Percentiles rank a stretch among this genome's conserved stretches.
Evolutionary conservation across 2,329 filamentous ascomycete species (phyloP).

Genomic region (Dothideomycetidae sp.): DNA sequence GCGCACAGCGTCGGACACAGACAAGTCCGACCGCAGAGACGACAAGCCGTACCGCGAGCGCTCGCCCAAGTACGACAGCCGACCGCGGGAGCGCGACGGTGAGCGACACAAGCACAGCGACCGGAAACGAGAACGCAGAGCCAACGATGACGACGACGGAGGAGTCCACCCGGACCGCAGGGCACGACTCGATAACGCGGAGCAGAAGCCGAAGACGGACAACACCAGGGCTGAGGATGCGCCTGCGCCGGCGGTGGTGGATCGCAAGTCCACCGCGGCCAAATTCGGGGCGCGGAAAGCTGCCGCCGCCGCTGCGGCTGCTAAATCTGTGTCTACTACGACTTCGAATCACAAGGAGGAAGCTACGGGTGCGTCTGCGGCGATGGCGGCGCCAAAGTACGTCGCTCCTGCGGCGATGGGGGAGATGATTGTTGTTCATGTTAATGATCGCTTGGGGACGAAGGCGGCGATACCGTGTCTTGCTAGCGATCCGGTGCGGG

Average conservation of each 20-base stretch:
- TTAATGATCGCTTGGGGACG: conserved; percentile 94
- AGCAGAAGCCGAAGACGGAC: conserved; percentile 7
- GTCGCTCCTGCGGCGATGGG: conserved; percentile 35
- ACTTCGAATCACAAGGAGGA: conserved; percentile 13
- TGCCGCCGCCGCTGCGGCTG: conserved; percentile 1
- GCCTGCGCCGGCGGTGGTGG: conserved; percentile 8
- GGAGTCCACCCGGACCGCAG: conserved; percentile 24
- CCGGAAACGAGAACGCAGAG: conserved; percentile 9
- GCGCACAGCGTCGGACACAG: conserved; percentile 13
- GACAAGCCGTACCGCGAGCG: conserved; percentile 23
- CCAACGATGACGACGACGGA: conserved; percentile 22
- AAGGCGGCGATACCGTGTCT: conserved; percentile 87
- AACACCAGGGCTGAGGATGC: conserved; percentile 1
- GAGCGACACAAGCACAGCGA: conserved; percentile 10
- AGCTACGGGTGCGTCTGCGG: conserved; percentile 15
- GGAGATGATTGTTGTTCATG: conserved; percentile 84
- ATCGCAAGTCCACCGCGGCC: conserved; percentile 4
- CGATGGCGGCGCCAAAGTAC: conserved; percentile 14
- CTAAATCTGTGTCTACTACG: neutral
- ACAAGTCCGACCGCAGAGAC: conserved; percentile 15
- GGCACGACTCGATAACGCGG: conserved; percentile 9
- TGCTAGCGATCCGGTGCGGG: conserved; percentile 65
- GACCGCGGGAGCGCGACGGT: conserved; percentile 14
- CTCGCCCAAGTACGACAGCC: conserved; percentile 18
- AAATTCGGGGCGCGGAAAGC: conserved; percentile 7